A percentile compares a stretch with the other conserved stretches of the same genome.
Conservation (phyloP, 768 basidiomycete species). For the Boletales sp. region DNA sequence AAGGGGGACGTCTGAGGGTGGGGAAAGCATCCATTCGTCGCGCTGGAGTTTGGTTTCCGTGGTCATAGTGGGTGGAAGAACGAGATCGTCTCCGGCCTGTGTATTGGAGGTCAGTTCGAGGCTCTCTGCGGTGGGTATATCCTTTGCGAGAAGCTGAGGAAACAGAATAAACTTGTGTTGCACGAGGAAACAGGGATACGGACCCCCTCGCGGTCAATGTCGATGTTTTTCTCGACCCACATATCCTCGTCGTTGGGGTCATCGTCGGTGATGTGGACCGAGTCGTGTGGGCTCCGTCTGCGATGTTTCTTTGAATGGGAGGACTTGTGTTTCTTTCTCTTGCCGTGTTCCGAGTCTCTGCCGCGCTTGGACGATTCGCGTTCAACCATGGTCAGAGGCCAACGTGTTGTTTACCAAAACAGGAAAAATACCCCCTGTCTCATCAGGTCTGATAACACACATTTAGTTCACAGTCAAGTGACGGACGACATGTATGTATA, state of each 20-base stretch:
- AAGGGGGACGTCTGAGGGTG: constrained; percentile 22
- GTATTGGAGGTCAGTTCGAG: constrained; percentile 67
- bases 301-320: constrained; percentile 39
- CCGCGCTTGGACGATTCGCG: constrained; percentile 22
- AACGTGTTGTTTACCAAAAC: background rate
- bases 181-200: constrained; percentile 21
- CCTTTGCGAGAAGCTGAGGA: constrained; percentile 57
- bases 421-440: background rate
- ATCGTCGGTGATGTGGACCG: constrained; percentile 55
- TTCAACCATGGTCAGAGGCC: constrained; percentile 20
- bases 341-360: constrained; percentile 40
- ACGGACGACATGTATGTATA: too few relatives aligned
- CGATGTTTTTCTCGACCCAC: constrained; percentile 88
- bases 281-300: constrained; percentile 32
- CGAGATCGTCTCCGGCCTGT: constrained; percentile 39
- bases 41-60: constrained; percentile 56
- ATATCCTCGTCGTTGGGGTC: constrained; percentile 70
- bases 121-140: constrained; percentile 73
- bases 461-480: too few relatives aligned
- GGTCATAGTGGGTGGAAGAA: constrained; percentile 42
- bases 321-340: constrained; percentile 54
- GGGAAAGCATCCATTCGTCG: constrained; percentile 89
- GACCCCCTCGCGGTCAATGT: constrained; percentile 72
- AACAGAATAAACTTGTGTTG: constrained; percentile 5
- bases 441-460: too few relatives aligned